A percentile compares a stretch with the other conserved stretches of the same genome.
Evolutionary conservation across 2,329 filamentous ascomycete genomes (phyloP).

Genomic region (Chaetomium sp.): DNA sequence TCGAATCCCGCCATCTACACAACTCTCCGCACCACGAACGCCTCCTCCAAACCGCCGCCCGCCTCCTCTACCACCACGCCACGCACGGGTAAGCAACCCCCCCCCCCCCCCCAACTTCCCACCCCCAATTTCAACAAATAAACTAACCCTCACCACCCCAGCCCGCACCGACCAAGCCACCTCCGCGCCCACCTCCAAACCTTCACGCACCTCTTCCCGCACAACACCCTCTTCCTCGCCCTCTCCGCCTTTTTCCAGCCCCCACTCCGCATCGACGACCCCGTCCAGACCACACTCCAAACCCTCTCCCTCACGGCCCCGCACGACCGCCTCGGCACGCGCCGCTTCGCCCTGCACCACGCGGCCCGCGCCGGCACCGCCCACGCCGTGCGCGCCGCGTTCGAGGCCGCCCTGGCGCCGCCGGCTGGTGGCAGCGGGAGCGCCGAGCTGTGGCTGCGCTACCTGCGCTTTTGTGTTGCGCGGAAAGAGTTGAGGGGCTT

Average conservation of each 20-base stretch:
- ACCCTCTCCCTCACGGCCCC: slow-evolving; percentile 49
- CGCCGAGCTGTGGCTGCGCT: slow-evolving; percentile 52
- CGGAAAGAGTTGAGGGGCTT: slow-evolving; percentile 42
- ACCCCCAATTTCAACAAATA: not conserved
- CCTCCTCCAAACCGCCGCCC: slow-evolving; percentile 68
- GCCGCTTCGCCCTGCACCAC: slow-evolving; percentile 55
- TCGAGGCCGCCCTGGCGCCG: slow-evolving; percentile 52
- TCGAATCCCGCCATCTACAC: slow-evolving; percentile 44
- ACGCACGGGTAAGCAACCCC: slow-evolving; percentile 51
- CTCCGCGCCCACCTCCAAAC: slow-evolving; percentile 63
- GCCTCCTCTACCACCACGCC: slow-evolving; percentile 67
- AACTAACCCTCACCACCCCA: slow-evolving; percentile 33
- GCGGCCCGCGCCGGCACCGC: slow-evolving; percentile 52
- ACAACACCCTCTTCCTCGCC: slow-evolving; percentile 74
- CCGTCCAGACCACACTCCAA: slow-evolving; percentile 67
- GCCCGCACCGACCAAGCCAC: slow-evolving; percentile 67
- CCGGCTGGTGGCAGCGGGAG: slow-evolving; percentile 44
- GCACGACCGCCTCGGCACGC: slow-evolving; percentile 44
- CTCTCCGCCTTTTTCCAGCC: slow-evolving; percentile 74
- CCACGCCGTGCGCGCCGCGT: slow-evolving; percentile 54
- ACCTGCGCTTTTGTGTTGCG: slow-evolving; percentile 50
- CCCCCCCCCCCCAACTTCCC: not conserved
- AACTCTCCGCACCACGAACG: slow-evolving; percentile 56
- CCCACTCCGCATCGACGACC: slow-evolving; percentile 72
- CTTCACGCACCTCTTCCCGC: slow-evolving; percentile 67